Evolutionary conservation across 2,329 filamentous ascomycete genomes (phyloP).

Genomic region (Colletotrichum sp.): DNA sequence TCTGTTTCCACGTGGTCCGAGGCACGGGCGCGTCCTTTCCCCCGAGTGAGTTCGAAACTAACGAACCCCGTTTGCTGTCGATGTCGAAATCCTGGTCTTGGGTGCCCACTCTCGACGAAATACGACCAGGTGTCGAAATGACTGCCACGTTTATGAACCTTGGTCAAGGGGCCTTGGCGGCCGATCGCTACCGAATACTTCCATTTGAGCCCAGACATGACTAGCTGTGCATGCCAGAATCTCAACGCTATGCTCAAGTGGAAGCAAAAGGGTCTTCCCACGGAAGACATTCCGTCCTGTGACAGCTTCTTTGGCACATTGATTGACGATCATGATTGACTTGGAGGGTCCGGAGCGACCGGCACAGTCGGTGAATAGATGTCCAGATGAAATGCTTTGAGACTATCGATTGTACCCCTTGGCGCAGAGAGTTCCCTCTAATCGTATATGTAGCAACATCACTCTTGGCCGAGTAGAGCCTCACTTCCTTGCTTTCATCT

Average conservation of each 20-base stretch:
- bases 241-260: neutral
- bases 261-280: neutral
- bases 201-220: neutral
- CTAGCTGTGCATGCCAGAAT: neutral
- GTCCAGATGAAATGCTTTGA: neutral
- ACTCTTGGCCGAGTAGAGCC: neutral
- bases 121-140: neutral
- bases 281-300: neutral
- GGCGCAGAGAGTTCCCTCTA: neutral
- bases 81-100: neutral
- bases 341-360: neutral
- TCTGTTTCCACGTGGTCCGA: neutral
- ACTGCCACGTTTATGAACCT: neutral
- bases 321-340: neutral
- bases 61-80: neutral
- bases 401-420: neutral
- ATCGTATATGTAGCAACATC: neutral
- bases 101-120: neutral
- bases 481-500: neutral
- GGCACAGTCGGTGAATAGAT: neutral
- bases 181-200: neutral
- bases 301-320: neutral
- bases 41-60: neutral
- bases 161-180: neutral
- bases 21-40: neutral